Percentiles rank a stretch among this genome's conserved stretches.
Evolutionary conservation across 2,329 filamentous ascomycete species (phyloP).

Genomic region (Akanthomyces lecanii): DNA sequence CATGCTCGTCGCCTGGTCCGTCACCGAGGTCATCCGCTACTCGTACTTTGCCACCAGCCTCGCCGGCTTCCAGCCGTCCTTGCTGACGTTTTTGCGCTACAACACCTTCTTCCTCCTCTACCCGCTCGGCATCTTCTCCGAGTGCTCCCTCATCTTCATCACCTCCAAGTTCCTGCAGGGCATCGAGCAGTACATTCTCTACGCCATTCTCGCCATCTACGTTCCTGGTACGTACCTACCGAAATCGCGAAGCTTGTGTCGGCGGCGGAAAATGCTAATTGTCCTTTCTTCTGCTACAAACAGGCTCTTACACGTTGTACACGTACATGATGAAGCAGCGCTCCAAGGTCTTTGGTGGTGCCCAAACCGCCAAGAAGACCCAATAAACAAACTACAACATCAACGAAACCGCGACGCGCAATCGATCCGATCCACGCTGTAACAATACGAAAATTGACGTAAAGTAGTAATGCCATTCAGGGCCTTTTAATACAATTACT

Average conservation of each 20-base stretch:
- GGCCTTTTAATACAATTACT: not conserved
- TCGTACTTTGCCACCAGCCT: conserved; percentile 80
- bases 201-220: conserved; percentile 67
- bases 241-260: too few relatives aligned
- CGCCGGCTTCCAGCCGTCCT: conserved; percentile 54
- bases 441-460: not conserved
- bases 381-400: conserved; percentile 27
- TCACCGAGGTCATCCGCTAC: conserved; percentile 92
- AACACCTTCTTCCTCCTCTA: conserved; percentile 94
- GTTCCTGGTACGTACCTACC: conserved; percentile 60
- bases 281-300: not conserved
- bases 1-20: conserved; percentile 83
- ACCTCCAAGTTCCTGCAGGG: conserved; percentile 56
- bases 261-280: not conserved
- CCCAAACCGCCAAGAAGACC: conserved; percentile 30
- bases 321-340: conserved; percentile 94
- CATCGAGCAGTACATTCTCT: conserved; percentile 55
- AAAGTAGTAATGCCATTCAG: not conserved
- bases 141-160: conserved; percentile 74
- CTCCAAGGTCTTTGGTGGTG: conserved; percentile 55
- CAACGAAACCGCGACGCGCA: not conserved
- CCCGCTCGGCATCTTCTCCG: conserved; percentile 83
- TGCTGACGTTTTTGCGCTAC: conserved; percentile 78
- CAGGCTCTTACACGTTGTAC: conserved; percentile 76
- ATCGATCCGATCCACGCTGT: not conserved